These are phyloP conservation scores for Flaveria brownii DNA, from an alignment of 129 eudicot genomes.

Conservation along the genomic window DNA sequence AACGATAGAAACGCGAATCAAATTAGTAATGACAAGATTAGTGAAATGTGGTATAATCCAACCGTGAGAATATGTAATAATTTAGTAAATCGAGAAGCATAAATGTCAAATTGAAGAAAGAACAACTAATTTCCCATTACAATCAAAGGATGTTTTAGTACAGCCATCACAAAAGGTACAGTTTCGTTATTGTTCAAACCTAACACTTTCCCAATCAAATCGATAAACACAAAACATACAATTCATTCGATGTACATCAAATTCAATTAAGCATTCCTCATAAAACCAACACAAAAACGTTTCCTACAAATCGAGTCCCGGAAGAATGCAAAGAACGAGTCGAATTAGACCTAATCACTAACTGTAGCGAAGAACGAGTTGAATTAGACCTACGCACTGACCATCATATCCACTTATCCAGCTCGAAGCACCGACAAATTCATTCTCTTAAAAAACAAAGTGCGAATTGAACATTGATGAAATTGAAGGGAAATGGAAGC, in stretches of 20 bases:
- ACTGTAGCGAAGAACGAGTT: background rate
- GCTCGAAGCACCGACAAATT: background rate
- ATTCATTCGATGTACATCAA: background rate
- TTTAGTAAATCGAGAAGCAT: background rate
- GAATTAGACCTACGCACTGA: slow-evolving; percentile 6
- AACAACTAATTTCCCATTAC: background rate
- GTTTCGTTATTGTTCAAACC: background rate
- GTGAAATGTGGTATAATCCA: background rate
- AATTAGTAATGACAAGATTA: slow-evolving; percentile 3
- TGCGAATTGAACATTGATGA: background rate
- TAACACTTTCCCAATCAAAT: background rate
- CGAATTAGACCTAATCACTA: background rate
- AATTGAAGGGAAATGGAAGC: slow-evolving; percentile 11
- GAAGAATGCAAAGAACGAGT: background rate
- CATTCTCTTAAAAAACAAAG: background rate
- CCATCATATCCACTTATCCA: background rate
- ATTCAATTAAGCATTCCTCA: slow-evolving; percentile 14
- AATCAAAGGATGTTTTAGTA: background rate
- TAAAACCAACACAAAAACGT: background rate
- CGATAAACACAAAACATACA: slow-evolving; percentile 7
- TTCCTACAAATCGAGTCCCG: background rate
- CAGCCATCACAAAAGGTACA: background rate
- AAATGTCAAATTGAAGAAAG: background rate
- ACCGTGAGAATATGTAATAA: background rate
- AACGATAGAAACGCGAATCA: slow-evolving; percentile 3